Evolutionary conservation across 768 basidiomycete genomes (phyloP), one percentile per base, ranked within the genome.

Genomic region (Cubamyces lactineus): DNA sequence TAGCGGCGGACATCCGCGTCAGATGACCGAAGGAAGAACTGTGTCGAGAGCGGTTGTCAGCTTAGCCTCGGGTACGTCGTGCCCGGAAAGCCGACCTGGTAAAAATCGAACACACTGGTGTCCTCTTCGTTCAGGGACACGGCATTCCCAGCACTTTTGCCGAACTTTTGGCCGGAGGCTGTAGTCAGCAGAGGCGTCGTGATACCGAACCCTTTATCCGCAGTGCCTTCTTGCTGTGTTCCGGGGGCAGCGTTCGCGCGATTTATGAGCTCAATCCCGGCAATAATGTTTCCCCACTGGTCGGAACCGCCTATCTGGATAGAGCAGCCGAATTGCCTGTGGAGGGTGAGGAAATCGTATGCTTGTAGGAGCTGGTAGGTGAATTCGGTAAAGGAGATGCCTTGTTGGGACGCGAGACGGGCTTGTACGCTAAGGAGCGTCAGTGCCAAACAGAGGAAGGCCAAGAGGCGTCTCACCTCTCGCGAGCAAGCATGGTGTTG

Each of bases 371-470:
- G 85, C 70, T 99, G 97, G 73, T 99, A 99, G 3, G 92, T 87
- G 76, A 99, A 98, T 73, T 99, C 97, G 19, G 96, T 94, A 78
- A 96, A 99, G n/a, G 96, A 97, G 63, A 98, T 88, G 47, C 96
- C 96, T 67, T 87, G 84, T 63, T 89, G 86, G 0, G 92, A 86
- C 6, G 79, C 77, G 56, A 98, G 80, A 26, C 96, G 89, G 28
- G 85, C 84, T 61, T 88, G 88, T 40, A 97, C 95, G 67, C 96
- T 97, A 63, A 9, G 34, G 34, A 13, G 8, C 26, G 41, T 59
- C 59, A 68, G 67, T 50, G 43, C 0, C 41, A 54, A 23, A 23
- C 19, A 49, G 15, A 17, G 1, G 16, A 47, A 3, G 34, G 48
- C 23, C 23, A 26, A 26, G 42, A 52, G 24, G 8, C 8, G 9